Evolutionary conservation across 2,329 filamentous ascomycete genomes (phyloP), one percentile per base, ranked within the genome.

Genomic region (Fusarium acutatum): DNA sequence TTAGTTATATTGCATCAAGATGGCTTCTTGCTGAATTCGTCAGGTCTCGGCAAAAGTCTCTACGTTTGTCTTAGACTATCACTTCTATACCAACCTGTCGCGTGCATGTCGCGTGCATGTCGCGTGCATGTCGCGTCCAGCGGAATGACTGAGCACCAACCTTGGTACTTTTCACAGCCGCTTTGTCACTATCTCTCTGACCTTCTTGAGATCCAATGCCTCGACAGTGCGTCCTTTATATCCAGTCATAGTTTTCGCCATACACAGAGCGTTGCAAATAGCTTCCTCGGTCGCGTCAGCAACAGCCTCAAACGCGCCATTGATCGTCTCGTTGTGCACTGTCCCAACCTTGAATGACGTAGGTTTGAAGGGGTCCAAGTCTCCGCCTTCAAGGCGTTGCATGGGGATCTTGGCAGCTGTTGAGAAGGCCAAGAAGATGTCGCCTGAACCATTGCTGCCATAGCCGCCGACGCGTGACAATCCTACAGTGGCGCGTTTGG

Each of bases 401-500:
- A 74, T 64, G 1, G 79, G 77, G 7, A 90, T 81, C 47, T 84
- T 82, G 66, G 87, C 89, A 11, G 84, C 90, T 0, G 90, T 93
- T 13, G 89, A 92, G 67, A 93, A 89, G 8, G 91, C 90, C 6
- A 93, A 82, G 77, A 92, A 92, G 66, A 93, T 88, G 68, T 93
- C 91, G 0, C 91, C 91, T 0, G 89, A 92, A 17, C 85, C 85
- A 71, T 92, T 92, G 47, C 86, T 84, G 0, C 89, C 90, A 67
- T 88, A 88, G 5, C 90, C 89, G 6, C 90, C 90, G 1, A 91
- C 89, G 64, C 87, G 84, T 10, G 87, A 83, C 2, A 93, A 79
- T 1, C 91, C 90, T 3, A 92, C 86, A 0, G 89, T 90, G 2
- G 90, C 90, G 40, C 90, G 87, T 67, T 88, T 87, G 3, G 90